A percentile compares a stretch with the other conserved stretches of the same genome.
Evolutionary conservation across 345 rosid species (phyloP).

Genomic region (Populus euphratica): DNA sequence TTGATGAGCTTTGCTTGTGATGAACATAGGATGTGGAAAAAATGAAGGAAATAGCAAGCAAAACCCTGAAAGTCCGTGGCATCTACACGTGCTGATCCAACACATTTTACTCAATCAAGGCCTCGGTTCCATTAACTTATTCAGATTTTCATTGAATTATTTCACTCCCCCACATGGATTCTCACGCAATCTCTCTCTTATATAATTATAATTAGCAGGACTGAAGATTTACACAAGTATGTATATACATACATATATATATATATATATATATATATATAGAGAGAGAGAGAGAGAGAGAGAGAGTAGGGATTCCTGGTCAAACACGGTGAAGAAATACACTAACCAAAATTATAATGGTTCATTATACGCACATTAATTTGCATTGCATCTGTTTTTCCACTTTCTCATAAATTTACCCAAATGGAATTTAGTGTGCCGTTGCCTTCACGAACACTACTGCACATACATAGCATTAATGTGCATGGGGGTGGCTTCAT

Average conservation of each 20-base stretch:
- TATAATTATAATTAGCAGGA: neutral
- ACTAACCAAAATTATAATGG: neutral
- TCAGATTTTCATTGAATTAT: constrained; percentile 2
- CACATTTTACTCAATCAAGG: constrained; percentile 29
- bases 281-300: neutral
- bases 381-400: neutral
- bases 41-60: constrained; percentile 3
- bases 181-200: constrained; percentile 38
- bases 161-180: constrained; percentile 30
- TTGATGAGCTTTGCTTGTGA: neutral
- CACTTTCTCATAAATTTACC: neutral
- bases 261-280: neutral
- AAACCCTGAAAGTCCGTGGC: constrained; percentile 37
- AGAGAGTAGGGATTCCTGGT: constrained; percentile 32
- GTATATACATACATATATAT: too few species aligned
- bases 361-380: neutral
- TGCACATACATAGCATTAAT: neutral
- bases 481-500: neutral
- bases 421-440: constrained; percentile 28
- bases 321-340: constrained; percentile 44
- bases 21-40: neutral
- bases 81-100: constrained; percentile 40
- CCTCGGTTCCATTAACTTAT: constrained; percentile 24
- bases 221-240: neutral
- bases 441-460: constrained; percentile 60